Conservation (phyloP, 306 rosid species). For the Ceratonia siliqua region DNA sequence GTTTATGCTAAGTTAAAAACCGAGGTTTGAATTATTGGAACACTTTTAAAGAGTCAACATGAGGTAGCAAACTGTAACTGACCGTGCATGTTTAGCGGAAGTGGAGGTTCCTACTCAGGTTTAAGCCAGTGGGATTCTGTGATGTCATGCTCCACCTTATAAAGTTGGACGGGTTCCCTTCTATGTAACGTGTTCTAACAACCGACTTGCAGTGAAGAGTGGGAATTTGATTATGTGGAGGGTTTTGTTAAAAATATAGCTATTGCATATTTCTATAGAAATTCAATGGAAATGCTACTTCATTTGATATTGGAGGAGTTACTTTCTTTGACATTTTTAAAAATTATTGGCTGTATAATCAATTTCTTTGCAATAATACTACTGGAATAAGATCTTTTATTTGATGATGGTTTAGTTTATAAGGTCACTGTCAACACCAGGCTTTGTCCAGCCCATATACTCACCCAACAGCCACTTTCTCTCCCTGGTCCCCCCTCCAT, state of each 20-base stretch:
- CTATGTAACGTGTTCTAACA: conserved; percentile 81
- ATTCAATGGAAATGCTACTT: conserved; percentile 49
- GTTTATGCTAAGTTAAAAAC: conserved; percentile 60
- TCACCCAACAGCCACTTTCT: no score
- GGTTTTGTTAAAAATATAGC: conserved; percentile 49
- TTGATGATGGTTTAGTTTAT: no score
- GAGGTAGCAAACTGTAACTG: conserved; percentile 55
- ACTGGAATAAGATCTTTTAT: no score
- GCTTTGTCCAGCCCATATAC: no score
- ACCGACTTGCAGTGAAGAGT: conserved; percentile 87
- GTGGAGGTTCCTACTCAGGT: conserved; percentile 83
- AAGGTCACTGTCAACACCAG: no score
- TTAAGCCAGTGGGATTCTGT: conserved; percentile 69
- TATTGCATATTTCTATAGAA: conserved; percentile 39
- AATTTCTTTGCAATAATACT: no score
- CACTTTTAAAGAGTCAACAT: conserved; percentile 57
- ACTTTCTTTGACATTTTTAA: conserved; percentile 55
- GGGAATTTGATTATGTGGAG: conserved; percentile 69
- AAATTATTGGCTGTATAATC: no score
- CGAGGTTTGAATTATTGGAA: conserved; percentile 76
- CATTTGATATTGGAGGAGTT: conserved; percentile 56
- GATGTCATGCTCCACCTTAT: conserved; percentile 81
- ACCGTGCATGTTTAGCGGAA: conserved; percentile 96
- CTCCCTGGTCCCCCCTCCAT: no score
- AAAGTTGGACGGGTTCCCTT: conserved; percentile 74